phyloP scores from a whole-genome alignment of 768 basidiomycete species.

The Pleurotus platypus region DNA sequence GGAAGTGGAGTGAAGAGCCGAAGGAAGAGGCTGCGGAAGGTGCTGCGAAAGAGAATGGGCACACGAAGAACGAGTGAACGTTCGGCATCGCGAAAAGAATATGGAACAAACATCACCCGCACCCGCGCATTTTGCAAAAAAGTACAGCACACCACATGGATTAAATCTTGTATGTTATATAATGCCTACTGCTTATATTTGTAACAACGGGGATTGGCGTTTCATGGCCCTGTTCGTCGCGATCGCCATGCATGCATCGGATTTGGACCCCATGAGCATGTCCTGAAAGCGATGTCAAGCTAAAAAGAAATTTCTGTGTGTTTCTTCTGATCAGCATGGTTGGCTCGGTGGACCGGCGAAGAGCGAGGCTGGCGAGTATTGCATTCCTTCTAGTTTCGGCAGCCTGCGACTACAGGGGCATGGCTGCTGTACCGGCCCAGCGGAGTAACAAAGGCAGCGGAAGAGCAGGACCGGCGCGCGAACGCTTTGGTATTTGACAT shows the following conservation, averaged over 20 bases:
- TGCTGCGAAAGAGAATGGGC: background rate
- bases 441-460: conserved; percentile 1
- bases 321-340: conserved; percentile 6
- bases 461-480: background rate
- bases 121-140: no score
- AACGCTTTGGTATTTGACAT: background rate
- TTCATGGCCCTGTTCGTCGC: background rate
- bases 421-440: background rate
- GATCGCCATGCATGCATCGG: background rate
- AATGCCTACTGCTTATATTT: background rate
- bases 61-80: background rate
- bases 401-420: conserved; percentile 2
- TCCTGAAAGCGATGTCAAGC: conserved; percentile 3
- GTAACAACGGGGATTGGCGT: background rate
- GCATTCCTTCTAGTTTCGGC: background rate
- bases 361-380: background rate
- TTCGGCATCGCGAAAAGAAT: no score
- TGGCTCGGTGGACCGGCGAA: background rate
- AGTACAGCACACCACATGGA: background rate
- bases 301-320: background rate
- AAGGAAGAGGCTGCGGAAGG: conserved; percentile 15
- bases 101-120: no score
- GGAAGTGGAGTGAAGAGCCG: conserved; percentile 67
- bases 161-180: background rate
- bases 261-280: conserved; percentile 1